These are phyloP conservation scores for Exophiala bonariae DNA, from an alignment of 2,329 filamentous ascomycete species.

Conservation along the genomic window DNA sequence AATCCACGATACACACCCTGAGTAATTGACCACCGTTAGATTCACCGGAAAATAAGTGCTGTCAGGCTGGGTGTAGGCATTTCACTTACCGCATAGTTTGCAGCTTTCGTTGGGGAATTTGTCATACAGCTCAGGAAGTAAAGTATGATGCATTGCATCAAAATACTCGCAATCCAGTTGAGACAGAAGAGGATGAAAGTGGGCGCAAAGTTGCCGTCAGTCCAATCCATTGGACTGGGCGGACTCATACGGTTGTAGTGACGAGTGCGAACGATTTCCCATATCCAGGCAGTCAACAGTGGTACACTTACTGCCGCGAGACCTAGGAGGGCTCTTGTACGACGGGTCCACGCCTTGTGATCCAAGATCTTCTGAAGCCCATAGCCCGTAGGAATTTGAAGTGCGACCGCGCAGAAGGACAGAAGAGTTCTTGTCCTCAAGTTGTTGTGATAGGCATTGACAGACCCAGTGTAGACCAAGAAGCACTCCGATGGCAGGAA, in stretches of 20 bases:
- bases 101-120: constrained; percentile 12
- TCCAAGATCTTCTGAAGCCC: constrained; percentile 21
- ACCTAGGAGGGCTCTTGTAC: constrained; percentile 13
- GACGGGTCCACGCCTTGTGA: constrained; percentile 10
- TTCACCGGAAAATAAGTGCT: neutral
- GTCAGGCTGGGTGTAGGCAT: neutral
- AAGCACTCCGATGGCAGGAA: constrained; percentile 33
- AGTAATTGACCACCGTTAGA: neutral
- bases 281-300: constrained; percentile 8
- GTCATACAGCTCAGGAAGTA: constrained; percentile 15
- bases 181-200: constrained; percentile 14
- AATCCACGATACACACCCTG: constrained; percentile 11
- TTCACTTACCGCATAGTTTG: constrained; percentile 13
- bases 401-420: constrained; percentile 33
- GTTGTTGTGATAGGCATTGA: constrained; percentile 34
- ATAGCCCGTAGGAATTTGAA: constrained; percentile 34
- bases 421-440: constrained; percentile 32
- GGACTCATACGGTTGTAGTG: constrained; percentile 10
- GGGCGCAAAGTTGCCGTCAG: constrained; percentile 8
- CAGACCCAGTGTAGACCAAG: constrained; percentile 36
- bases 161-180: constrained; percentile 5
- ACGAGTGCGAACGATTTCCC: constrained; percentile 11
- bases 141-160: constrained; percentile 12
- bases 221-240: constrained; percentile 12
- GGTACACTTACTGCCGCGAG: constrained; percentile 7